Conservation (phyloP, 2,329 filamentous ascomycete genomes). For the Westerdykella ornata region DNA sequence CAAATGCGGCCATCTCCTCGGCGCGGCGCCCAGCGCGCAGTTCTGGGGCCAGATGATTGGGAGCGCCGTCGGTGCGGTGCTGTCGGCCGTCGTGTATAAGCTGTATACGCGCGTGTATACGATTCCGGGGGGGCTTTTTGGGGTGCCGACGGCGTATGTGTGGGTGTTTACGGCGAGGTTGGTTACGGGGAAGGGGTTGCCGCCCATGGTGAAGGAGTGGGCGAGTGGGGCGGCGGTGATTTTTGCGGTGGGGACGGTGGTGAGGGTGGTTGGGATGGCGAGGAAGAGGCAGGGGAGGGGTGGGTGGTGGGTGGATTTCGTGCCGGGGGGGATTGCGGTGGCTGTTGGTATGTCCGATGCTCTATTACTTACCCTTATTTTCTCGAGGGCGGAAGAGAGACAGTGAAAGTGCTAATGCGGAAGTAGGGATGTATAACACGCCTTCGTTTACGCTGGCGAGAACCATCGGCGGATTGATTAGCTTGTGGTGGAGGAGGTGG, state of each 20-base stretch:
- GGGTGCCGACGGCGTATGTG: conserved; percentile 89
- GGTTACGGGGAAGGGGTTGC: conserved; percentile 84
- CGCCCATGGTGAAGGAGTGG: conserved; percentile 74
- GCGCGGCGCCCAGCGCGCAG: conserved; percentile 86
- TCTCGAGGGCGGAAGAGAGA: neutral
- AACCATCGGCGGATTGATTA: conserved; percentile 68
- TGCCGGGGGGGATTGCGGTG: conserved; percentile 92
- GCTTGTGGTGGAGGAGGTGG: conserved; percentile 67
- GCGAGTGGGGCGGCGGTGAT: conserved; percentile 66
- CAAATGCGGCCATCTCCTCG: conserved; percentile 89
- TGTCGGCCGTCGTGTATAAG: conserved; percentile 80
- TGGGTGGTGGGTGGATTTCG: conserved; percentile 60
- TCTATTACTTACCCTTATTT: neutral
- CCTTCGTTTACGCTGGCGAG: conserved; percentile 91
- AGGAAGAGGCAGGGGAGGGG: conserved; percentile 30
- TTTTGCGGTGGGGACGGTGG: conserved; percentile 63
- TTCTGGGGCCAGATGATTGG: conserved; percentile 97
- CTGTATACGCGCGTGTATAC: conserved; percentile 86
- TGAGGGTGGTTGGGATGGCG: conserved; percentile 48
- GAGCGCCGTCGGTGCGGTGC: conserved; percentile 73
- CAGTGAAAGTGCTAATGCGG: too few species aligned
- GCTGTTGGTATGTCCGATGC: conserved; percentile 62
- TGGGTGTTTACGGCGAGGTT: conserved; percentile 96
- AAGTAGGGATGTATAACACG: conserved; percentile 86
- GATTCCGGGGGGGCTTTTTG: conserved; percentile 82